These are phyloP conservation scores for Cyberlindnera misumaiensis DNA, from an alignment of 805 yeast genomes.

Conservation along the genomic window DNA sequence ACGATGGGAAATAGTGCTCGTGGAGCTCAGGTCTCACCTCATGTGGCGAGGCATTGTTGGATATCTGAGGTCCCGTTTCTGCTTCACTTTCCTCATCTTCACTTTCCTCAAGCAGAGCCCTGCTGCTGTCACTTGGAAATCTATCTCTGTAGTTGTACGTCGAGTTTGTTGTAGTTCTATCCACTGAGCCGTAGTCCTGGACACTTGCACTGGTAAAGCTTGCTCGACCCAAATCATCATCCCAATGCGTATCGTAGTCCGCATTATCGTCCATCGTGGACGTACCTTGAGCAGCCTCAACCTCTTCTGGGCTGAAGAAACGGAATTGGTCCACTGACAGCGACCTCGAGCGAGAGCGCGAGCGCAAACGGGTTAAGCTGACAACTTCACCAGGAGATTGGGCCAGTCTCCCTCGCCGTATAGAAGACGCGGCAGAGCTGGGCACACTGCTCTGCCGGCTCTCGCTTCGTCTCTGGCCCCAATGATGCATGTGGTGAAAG, in stretches of 20 bases:
- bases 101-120: slow-evolving; percentile 24
- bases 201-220: slow-evolving; percentile 26
- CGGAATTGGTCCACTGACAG: slow-evolving; percentile 45
- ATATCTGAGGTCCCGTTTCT: slow-evolving; percentile 22
- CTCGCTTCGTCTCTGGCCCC: slow-evolving; percentile 6
- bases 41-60: slow-evolving; percentile 12
- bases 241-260: slow-evolving; percentile 75
- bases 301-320: slow-evolving; percentile 78
- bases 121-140: slow-evolving; percentile 29
- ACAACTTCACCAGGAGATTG: slow-evolving; percentile 14
- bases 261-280: slow-evolving; percentile 63
- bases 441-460: slow-evolving; percentile 8
- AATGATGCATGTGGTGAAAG: slow-evolving; percentile 62
- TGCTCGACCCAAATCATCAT: slow-evolving; percentile 39
- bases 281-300: slow-evolving; percentile 82
- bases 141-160: slow-evolving; percentile 31
- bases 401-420: slow-evolving; percentile 21
- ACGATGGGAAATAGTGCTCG: slow-evolving; percentile 37
- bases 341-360: slow-evolving; percentile 29
- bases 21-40: slow-evolving; percentile 29
- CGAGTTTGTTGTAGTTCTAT: slow-evolving; percentile 24
- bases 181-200: slow-evolving; percentile 20
- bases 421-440: slow-evolving; percentile 23
- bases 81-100: slow-evolving; percentile 27
- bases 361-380: slow-evolving; percentile 21